Base-by-base conservation (phyloP, 164 flowering plant genomes). In the Vitis amurensis region DNA sequence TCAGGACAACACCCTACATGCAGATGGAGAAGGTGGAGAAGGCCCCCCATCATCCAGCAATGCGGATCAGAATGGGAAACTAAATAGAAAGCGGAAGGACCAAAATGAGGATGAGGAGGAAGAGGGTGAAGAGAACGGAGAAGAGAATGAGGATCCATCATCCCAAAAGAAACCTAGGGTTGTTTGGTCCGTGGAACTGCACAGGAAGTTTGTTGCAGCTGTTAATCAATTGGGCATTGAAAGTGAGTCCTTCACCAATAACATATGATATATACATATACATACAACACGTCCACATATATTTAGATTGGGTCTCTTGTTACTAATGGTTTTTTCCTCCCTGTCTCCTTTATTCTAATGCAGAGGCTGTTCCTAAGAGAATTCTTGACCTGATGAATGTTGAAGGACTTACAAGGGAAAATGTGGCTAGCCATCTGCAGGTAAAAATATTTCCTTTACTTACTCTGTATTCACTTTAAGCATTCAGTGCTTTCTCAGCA, bases 341-440 rank as follows among this genome's bases (percentile, higher is more conserved):
- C 8, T 63, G 8, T 53, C 16, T 64, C 51, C 58, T 71, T 52
- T 2, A 8, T 71, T 61, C 19, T 50, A 13, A 12, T 79, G 82
- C 89, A 94, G 98, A 92, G 81, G 97, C 98, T 63, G 91, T 91
- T 63, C 98, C 98, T 0, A 94, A 94, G 85, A 92, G 85, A 82
- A 94, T 94, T 69, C 89, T 94, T 68, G 97, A 94, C 63, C 59
- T 92, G 65, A 94, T 94, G 97, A 87, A 92, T 77, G 97, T 88
- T 59, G 95, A 91, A 50, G 87, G 91, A 63, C 92, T 94, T 61
- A 88, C 97, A 52, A 81, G 98, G 75, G 98, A 94, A 77, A 92
- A 94, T 77, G 98, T 94, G 47, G 98, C 98, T 14, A 94, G 98
- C 83, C 98, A 94, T 79, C 85, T 94, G 62, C 98, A 94, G 94